Evolutionary conservation across 2,329 filamentous ascomycete genomes (phyloP), one percentile per base, ranked within the genome.

Genomic region (Zasmidium cellare): DNA sequence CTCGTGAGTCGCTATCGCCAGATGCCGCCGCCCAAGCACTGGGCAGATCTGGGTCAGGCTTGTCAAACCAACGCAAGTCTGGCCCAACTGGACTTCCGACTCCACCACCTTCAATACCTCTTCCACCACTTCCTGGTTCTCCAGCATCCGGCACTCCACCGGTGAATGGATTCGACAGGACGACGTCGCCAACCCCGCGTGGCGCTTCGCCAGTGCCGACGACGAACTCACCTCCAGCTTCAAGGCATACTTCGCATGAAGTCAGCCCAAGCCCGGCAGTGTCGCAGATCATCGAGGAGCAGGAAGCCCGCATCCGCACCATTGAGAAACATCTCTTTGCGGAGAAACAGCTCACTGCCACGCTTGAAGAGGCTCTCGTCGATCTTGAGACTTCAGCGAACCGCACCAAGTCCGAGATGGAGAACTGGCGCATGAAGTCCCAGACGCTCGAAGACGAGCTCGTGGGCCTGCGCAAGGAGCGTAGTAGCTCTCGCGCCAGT

Each of bases 321-420:
- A 96, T 99, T 62, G 93, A 99, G 80, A 97, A 97, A 80, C 92
- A 97, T 71, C 84, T 99, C 22, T 89, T 90, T 64, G 94, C 94
- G 2, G 94, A 99, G 80, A 96, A 96, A 73, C 93, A 97, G 74
- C 87, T 99, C 58, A 99, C 93, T 0, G 88, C 91, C 49, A 97
- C 93, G 1, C 84, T 99, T 41, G 94, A 99, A 75, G 93, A 97
- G 76, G 94, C 94, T 6, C 85, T 99, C 25, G 93, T 91, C 1
- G 94, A 99, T 69, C 85, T 99, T 38, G 94, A 99, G 77, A 85
- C 86, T 56, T 92, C 96, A 67, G 92, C 90, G 69, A 96, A 93
- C 76, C 93, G 93, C 80, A 87, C 93, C 74, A 96, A 96, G 80
- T 80, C 86, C 2, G 94, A 99, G 75, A 88, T 91, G 73, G 94